phyloP scores from a whole-genome alignment of 108 stramenopile genomes.

The Asterionellopsis glacialis region DNA sequence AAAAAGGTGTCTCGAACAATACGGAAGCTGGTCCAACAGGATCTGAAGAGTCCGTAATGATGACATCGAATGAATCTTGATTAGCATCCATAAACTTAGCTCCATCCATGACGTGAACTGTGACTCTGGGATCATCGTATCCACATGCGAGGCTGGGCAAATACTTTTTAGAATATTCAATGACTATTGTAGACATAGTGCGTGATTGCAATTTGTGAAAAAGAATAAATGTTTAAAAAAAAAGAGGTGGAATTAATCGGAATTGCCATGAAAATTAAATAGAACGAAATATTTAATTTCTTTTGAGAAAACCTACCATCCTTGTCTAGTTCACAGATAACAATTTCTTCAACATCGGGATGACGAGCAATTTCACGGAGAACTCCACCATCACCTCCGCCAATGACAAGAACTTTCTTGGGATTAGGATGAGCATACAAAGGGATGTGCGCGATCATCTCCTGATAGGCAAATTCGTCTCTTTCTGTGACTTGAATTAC shows the following conservation, averaged over 20 bases:
- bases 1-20: conserved; percentile 94
- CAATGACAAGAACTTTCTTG: conserved; percentile 90
- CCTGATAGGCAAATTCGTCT: conserved; percentile 96
- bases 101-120: conserved; percentile 84
- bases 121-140: conserved; percentile 91
- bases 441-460: conserved; percentile 97
- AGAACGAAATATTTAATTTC: no score
- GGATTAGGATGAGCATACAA: conserved; percentile 90
- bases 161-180: conserved; percentile 77
- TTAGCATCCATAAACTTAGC: conserved; percentile 82
- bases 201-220: no score
- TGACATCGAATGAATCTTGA: conserved; percentile 78
- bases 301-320: conserved; percentile 7
- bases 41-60: conserved; percentile 89
- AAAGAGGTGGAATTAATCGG: no score
- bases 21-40: conserved; percentile 94
- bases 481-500: conserved; percentile 96
- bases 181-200: conserved; percentile 51
- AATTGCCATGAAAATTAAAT: no score
- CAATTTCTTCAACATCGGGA: conserved; percentile 78
- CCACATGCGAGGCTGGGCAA: conserved; percentile 81
- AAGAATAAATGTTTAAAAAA: no score
- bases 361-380: conserved; percentile 91
- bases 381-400: conserved; percentile 98
- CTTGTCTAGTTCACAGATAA: conserved; percentile 95